phyloP scores from a whole-genome alignment of 1,139 yeast species.

The Candida sp. region DNA sequence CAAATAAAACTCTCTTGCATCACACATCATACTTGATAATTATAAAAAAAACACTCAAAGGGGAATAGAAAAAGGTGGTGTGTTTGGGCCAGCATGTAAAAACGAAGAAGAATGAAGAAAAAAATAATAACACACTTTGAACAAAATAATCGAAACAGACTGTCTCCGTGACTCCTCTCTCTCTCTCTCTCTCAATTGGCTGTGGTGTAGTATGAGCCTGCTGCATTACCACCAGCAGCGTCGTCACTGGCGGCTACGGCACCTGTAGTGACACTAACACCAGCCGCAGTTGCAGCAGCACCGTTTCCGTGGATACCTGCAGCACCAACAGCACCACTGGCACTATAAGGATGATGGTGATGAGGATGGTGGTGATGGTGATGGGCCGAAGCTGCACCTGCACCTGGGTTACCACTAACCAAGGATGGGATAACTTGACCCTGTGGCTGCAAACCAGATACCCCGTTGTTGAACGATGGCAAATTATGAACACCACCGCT shows the following conservation, averaged over 20 bases:
- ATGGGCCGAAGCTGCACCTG: background rate
- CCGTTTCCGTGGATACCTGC: background rate
- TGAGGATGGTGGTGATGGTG: constrained; percentile 1
- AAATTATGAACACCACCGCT: constrained; percentile 1
- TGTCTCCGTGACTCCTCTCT: no score
- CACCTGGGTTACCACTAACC: background rate
- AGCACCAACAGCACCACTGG: background rate
- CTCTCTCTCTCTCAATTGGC: background rate
- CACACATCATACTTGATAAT: background rate
- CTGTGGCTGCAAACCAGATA: background rate
- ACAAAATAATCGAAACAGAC: background rate
- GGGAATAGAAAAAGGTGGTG: background rate
- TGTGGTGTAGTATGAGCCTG: constrained; percentile 2
- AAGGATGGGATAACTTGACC: constrained; percentile 1
- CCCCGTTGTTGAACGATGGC: background rate
- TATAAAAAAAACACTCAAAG: background rate
- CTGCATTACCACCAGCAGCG: background rate
- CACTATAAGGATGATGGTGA: constrained; percentile 5
- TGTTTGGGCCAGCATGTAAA: background rate
- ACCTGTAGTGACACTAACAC: constrained; percentile 2
- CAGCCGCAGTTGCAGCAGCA: background rate
- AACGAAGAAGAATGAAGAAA: background rate
- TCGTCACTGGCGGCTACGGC: background rate
- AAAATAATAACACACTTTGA: constrained; percentile 1
- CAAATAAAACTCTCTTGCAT: no score